phyloP scores from a whole-genome alignment of 306 rosid genomes.

The Glycine tomentella region DNA sequence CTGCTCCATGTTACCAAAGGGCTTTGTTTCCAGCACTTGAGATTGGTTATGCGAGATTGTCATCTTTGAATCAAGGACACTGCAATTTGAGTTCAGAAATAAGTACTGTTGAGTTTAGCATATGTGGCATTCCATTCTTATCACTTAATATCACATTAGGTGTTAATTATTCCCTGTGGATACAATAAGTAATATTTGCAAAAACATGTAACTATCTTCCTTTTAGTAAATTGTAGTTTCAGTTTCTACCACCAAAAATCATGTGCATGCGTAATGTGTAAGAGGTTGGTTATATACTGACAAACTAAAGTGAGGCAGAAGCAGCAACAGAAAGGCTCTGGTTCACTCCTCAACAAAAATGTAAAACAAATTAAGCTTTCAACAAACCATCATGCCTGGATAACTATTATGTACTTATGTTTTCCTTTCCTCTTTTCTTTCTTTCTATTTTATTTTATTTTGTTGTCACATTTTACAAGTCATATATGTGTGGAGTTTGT shows the following conservation, averaged over 20 bases:
- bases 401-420: conserved; percentile 29
- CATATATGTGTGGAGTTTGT: background rate
- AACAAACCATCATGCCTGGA: conserved; percentile 41
- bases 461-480: background rate
- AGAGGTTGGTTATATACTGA: conserved; percentile 48
- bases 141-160: background rate
- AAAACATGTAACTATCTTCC: background rate
- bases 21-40: conserved; percentile 60
- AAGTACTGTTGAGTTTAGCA: background rate
- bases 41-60: conserved; percentile 52
- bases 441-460: background rate
- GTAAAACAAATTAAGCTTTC: conserved; percentile 46
- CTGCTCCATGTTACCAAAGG: conserved; percentile 55
- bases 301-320: conserved; percentile 52
- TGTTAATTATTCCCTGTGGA: background rate
- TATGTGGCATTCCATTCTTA: background rate
- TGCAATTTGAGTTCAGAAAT: conserved; percentile 46
- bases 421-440: background rate
- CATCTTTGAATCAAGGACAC: conserved; percentile 67
- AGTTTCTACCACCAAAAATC: conserved; percentile 30
- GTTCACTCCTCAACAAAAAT: conserved; percentile 47
- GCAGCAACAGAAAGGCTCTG: conserved; percentile 47
- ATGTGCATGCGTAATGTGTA: conserved; percentile 43
- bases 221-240: conserved; percentile 31
- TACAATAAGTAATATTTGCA: conserved; percentile 9